Conservation (phyloP, 1,284 basidiomycete genomes). For the Bondarzewia mesenterica region DNA sequence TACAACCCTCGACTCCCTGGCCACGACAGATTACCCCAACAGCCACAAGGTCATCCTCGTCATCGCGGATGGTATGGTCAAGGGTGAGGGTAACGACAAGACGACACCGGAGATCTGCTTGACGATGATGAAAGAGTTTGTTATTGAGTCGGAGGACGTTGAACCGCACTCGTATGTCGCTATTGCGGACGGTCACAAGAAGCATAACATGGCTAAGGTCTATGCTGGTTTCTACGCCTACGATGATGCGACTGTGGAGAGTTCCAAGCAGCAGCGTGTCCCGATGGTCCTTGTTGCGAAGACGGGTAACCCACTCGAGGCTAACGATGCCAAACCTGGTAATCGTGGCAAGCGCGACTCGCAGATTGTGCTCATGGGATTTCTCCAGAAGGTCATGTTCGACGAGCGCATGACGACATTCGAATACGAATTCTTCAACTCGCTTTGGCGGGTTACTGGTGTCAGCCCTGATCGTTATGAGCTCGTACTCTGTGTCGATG, state of each 20-base stretch:
- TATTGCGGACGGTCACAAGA: constrained; percentile 97
- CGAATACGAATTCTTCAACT: constrained; percentile 99
- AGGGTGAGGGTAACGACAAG: constrained; percentile 83
- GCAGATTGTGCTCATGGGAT: constrained; percentile 96
- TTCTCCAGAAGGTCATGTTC: constrained; percentile 98
- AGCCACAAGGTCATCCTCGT: constrained; percentile 95
- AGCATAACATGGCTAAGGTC: constrained; percentile 99
- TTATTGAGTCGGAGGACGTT: constrained; percentile 80
- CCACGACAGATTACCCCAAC: constrained; percentile 98
- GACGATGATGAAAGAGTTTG: constrained; percentile 95
- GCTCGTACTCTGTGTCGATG: constrained; percentile 94
- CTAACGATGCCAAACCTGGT: constrained; percentile 86
- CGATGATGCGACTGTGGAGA: constrained; percentile 87
- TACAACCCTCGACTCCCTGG: constrained; percentile 95
- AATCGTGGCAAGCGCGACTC: constrained; percentile 98
- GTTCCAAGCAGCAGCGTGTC: constrained; percentile 92
- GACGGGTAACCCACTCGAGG: constrained; percentile 87
- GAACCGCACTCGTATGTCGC: constrained; percentile 96
- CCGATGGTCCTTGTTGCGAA: constrained; percentile 95
- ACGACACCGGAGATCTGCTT: constrained; percentile 94
- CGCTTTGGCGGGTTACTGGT: constrained; percentile 90
- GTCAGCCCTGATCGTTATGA: constrained; percentile 97
- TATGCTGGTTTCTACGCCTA: constrained; percentile 98
- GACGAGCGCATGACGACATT: constrained; percentile 99
- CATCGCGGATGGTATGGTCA: constrained; percentile 98